A percentile compares a stretch with the other conserved stretches of the same genome.
Conservation (phyloP, 352 stramenopile species). For the Globisporangium sylvaticum region DNA sequence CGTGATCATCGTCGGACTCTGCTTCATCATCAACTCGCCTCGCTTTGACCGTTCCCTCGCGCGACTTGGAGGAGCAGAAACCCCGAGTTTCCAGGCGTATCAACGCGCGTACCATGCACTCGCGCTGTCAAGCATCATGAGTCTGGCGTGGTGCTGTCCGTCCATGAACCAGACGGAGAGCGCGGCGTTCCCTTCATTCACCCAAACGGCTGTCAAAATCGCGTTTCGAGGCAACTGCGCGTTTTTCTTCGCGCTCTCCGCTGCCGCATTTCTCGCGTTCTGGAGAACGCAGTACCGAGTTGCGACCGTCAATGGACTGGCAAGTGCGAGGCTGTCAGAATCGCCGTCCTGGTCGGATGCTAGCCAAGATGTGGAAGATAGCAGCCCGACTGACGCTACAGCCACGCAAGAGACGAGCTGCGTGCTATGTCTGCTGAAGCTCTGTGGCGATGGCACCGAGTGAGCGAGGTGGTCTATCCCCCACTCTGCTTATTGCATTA, state of each 20-base stretch:
- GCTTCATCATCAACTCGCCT: conserved; percentile 41
- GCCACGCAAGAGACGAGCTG: conserved; percentile 6
- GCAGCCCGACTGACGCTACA: background rate
- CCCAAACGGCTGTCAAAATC: conserved; percentile 7
- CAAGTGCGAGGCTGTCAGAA: background rate
- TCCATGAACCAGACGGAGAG: conserved; percentile 13
- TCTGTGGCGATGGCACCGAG: conserved; percentile 14
- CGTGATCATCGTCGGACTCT: conserved; percentile 28
- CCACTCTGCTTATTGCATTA: background rate
- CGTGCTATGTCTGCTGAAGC: conserved; percentile 28
- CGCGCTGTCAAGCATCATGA: conserved; percentile 33
- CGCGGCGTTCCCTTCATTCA: background rate
- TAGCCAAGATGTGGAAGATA: background rate
- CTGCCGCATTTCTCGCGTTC: conserved; percentile 26
- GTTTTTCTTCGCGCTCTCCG: conserved; percentile 21
- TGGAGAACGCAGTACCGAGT: conserved; percentile 41
- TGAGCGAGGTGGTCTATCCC: background rate
- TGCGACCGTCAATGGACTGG: conserved; percentile 15
- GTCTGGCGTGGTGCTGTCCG: conserved; percentile 34
- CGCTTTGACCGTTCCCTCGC: conserved; percentile 34
- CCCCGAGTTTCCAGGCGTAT: conserved; percentile 31
- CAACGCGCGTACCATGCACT: conserved; percentile 42
- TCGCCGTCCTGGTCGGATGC: background rate
- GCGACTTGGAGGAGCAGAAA: conserved; percentile 28
- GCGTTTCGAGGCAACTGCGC: conserved; percentile 34